Evolutionary conservation across 2,329 filamentous ascomycete genomes (phyloP), one percentile per base, ranked within the genome.

Genomic region (Stachybotrys echinatus): DNA sequence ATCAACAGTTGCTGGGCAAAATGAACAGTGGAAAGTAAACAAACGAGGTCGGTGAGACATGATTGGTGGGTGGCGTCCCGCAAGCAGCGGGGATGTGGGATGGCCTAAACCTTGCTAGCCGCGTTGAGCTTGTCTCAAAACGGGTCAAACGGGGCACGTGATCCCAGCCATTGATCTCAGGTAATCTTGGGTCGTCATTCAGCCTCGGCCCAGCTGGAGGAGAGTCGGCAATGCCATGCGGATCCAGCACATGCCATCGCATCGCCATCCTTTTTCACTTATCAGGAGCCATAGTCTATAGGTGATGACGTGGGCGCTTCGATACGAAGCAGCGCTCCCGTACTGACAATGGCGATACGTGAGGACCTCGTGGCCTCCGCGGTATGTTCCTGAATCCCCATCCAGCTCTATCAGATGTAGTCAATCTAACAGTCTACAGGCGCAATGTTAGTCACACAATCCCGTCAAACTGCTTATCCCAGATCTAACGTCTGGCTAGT

Each of bases 291-390:
- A n/a, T n/a, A n/a, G n/a, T n/a, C n/a, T n/a, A n/a, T 40, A 7
- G 38, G 38, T 10, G 38, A 40, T 40, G 38, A 40, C 10, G 55
- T 55, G 50, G 50, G 47, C 46, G 52, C 54, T 56, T 54, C 48
- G 47, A 48, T 27, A 38, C 48, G 50, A 49, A 22, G 51, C 27
- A 48, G 23, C 52, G n/a, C 48, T 50, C n/a, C 27, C 39, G 50
- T 42, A 52, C 47, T 27, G 40, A 48, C 23, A 52, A 92, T 84
- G 77, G 85, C 92, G 76, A 90, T 96, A 75, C 90, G 94, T 67
- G 92, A 97, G 83, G 92, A 97, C 68, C 77, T 96, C 56, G 83
- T 96, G 62, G 78, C 84, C 59, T 95, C 91, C 65, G 92, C 89
- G 65, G 85, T 87, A 77, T 61, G 70, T 68, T 21, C 10, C 10